A percentile compares a stretch with the other conserved stretches of the same genome.
Evolutionary conservation across 192 early-diverging fungal genomes (phyloP).

Genomic region (Coemansia sp.): DNA sequence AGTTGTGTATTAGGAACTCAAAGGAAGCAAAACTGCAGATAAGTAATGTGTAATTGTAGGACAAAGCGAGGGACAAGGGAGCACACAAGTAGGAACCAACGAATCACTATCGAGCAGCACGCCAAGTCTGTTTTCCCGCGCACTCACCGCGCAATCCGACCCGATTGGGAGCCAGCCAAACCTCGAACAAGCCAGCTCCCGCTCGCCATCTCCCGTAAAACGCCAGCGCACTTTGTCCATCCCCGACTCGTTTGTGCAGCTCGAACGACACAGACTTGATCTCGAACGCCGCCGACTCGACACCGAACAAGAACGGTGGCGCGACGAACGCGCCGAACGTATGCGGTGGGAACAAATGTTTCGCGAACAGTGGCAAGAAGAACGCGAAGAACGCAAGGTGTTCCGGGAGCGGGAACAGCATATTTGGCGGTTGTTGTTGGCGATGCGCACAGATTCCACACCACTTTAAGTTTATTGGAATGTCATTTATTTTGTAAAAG

Average conservation of each 20-base stretch:
- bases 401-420: slow-evolving; percentile 32
- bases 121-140: neutral
- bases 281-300: slow-evolving; percentile 23
- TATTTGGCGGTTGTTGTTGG: slow-evolving; percentile 24
- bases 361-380: slow-evolving; percentile 36
- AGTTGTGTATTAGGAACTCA: too few relatives aligned
- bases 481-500: neutral
- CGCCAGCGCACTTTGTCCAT: neutral
- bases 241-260: slow-evolving; percentile 23
- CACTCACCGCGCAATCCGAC: neutral
- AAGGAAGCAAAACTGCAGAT: too few relatives aligned
- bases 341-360: slow-evolving; percentile 36
- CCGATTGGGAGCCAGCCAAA: neutral
- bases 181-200: too few relatives aligned
- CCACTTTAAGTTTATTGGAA: neutral
- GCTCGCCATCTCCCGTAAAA: too few relatives aligned
- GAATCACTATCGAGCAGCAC: neutral
- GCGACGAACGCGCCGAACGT: slow-evolving; percentile 28
- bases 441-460: slow-evolving; percentile 8
- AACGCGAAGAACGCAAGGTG: slow-evolving; percentile 25
- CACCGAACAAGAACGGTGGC: slow-evolving; percentile 33
- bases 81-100: neutral
- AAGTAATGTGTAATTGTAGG: neutral
- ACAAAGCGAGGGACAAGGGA: neutral
- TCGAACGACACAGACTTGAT: slow-evolving; percentile 23